Percentiles rank a stretch among this genome's conserved stretches.
These are phyloP conservation scores for Tylopilus subfusipes DNA, from an alignment of 768 basidiomycete genomes.

Conservation along the genomic window DNA sequence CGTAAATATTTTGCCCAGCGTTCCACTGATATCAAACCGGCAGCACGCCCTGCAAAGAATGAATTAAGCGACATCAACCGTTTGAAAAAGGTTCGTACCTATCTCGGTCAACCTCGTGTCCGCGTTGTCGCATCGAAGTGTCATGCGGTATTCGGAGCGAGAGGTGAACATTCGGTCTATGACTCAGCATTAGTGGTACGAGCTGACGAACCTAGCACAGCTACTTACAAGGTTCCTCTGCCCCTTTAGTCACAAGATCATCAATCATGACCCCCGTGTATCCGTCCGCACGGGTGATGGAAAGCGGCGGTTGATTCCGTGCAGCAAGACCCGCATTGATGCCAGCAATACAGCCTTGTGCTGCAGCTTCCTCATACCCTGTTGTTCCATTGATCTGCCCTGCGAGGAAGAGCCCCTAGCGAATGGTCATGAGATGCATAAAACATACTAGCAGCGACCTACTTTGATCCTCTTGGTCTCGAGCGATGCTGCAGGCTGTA, in stretches of 20 bases:
- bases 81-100: conserved; percentile 38
- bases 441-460: background rate
- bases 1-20: conserved; percentile 41
- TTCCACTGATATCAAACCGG: conserved; percentile 40
- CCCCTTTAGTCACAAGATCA: conserved; percentile 83
- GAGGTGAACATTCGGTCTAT: conserved; percentile 93
- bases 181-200: conserved; percentile 1
- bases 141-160: conserved; percentile 87
- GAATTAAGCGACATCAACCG: background rate
- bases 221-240: conserved; percentile 79
- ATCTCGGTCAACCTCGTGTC: conserved; percentile 77
- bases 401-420: conserved; percentile 77
- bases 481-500: conserved; percentile 53
- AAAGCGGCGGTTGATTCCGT: conserved; percentile 48
- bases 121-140: conserved; percentile 84
- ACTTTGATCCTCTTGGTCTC: conserved; percentile 84
- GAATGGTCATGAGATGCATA: background rate
- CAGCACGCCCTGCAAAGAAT: conserved; percentile 32
- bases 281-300: conserved; percentile 79
- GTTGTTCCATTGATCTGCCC: conserved; percentile 94
- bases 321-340: conserved; percentile 82
- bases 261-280: conserved; percentile 91
- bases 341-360: conserved; percentile 85
- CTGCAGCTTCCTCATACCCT: conserved; percentile 92
- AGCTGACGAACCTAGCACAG: background rate